These are phyloP conservation scores for Amphibolis antarctica DNA, from an alignment of 106 monocot species.

Conservation along the genomic window DNA sequence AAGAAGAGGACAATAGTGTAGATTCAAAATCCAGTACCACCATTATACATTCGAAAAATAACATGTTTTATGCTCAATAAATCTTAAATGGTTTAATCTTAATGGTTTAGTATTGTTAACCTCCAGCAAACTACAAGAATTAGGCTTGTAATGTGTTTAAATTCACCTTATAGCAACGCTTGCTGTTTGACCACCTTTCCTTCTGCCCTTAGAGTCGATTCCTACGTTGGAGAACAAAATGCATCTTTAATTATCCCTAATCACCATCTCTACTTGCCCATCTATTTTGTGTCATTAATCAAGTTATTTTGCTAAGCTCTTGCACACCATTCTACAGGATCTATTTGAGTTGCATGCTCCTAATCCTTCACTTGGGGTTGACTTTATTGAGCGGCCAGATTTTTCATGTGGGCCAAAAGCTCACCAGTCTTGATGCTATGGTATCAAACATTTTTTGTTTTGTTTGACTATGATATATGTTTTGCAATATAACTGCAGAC, in stretches of 20 bases:
- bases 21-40: too few species aligned
- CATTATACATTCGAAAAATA: too few species aligned
- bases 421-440: background rate
- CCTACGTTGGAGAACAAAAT: too few species aligned
- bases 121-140: background rate
- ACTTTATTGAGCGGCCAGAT: conserved; percentile 48
- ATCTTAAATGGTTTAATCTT: too few species aligned
- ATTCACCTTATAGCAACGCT: background rate
- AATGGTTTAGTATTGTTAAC: background rate
- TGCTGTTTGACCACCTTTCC: too few species aligned
- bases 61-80: too few species aligned
- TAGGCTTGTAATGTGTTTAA: background rate
- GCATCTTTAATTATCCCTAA: too few species aligned
- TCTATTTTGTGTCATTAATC: background rate
- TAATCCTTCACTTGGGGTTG: conserved; percentile 30
- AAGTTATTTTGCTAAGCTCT: background rate
- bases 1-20: too few species aligned
- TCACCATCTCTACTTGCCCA: background rate
- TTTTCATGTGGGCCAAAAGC: conserved; percentile 42
- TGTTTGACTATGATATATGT: too few species aligned
- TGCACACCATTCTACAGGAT: conserved; percentile 19
- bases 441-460: too few species aligned
- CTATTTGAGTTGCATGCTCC: conserved; percentile 66
- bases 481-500: too few species aligned
- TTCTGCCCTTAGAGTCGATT: too few species aligned